Percentiles rank a stretch among this genome's conserved stretches.
Conservation (phyloP, 768 basidiomycete genomes). For the Rhizopogon sp. region DNA sequence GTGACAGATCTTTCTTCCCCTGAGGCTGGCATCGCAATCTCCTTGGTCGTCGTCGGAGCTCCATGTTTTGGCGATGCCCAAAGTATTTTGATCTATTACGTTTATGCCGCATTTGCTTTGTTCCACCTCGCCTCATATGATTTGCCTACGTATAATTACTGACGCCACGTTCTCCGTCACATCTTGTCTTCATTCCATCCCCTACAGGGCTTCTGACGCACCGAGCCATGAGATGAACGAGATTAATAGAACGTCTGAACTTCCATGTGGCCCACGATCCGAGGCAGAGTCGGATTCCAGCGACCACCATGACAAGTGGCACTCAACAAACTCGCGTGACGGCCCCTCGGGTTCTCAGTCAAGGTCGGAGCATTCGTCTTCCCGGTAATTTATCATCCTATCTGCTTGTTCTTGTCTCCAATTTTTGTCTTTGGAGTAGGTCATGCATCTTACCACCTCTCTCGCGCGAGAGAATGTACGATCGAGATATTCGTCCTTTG, state of each 20-base stretch:
- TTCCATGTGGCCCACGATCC: not conserved
- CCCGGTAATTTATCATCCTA: not conserved
- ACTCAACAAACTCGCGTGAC: conserved; percentile 1
- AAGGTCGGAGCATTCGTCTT: conserved; percentile 16
- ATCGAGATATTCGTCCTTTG: conserved; percentile 28
- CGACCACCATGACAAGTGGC: conserved; percentile 20
- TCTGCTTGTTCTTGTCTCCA: not conserved
- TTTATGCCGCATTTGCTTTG: conserved; percentile 6
- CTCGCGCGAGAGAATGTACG: conserved; percentile 25
- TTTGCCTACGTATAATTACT: conserved; percentile 17
- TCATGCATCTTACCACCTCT: conserved; percentile 30
- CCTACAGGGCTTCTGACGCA: conserved; percentile 27
- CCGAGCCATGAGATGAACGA: conserved; percentile 17
- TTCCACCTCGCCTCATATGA: conserved; percentile 17
- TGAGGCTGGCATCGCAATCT: conserved; percentile 1
- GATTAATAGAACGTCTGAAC: conserved; percentile 9
- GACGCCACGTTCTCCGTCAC: conserved; percentile 26
- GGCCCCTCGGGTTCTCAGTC: conserved; percentile 2
- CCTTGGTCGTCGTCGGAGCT: not conserved
- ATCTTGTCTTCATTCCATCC: conserved; percentile 12
- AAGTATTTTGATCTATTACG: not conserved
- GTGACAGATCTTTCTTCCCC: conserved; percentile 10
- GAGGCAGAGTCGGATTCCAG: conserved; percentile 14
- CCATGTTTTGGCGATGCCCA: not conserved
- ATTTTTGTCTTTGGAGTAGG: not conserved